phyloP scores from a whole-genome alignment of 2,329 filamentous ascomycete genomes.

The Penicillium frequentans region DNA sequence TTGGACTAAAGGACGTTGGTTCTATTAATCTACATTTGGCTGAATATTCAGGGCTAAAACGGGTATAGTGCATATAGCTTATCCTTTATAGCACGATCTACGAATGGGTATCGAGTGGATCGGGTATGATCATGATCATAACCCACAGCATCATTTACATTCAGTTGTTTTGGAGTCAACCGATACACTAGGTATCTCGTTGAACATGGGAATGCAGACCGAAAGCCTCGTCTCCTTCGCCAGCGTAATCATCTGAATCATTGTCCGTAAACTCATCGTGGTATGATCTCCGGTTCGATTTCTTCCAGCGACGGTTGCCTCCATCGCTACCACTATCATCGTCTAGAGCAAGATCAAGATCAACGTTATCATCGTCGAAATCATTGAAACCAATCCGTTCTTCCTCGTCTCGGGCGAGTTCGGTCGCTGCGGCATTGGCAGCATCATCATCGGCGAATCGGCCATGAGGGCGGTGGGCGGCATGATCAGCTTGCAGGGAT shows the following conservation, averaged over 20 bases:
- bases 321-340: conserved; percentile 47
- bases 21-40: not conserved
- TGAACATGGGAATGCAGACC: conserved; percentile 41
- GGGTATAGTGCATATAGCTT: not conserved
- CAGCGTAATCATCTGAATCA: conserved; percentile 49
- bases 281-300: conserved; percentile 43
- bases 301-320: conserved; percentile 26
- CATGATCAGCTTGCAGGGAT: conserved; percentile 36
- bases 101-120: not conserved
- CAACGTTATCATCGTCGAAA: conserved; percentile 42
- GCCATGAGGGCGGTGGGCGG: conserved; percentile 33
- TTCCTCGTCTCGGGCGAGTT: conserved; percentile 45
- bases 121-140: not conserved
- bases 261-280: conserved; percentile 56
- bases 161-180: not conserved
- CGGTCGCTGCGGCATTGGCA: conserved; percentile 40
- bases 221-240: conserved; percentile 42
- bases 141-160: not conserved
- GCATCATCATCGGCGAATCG: conserved; percentile 42
- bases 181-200: not conserved
- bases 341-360: conserved; percentile 38
- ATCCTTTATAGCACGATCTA: not conserved
- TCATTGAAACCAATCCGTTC: conserved; percentile 42
- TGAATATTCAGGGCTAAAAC: not conserved
- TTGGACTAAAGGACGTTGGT: not conserved